Conservation (phyloP, 352 stramenopile species). For the Globisporangium heterothallicum region DNA sequence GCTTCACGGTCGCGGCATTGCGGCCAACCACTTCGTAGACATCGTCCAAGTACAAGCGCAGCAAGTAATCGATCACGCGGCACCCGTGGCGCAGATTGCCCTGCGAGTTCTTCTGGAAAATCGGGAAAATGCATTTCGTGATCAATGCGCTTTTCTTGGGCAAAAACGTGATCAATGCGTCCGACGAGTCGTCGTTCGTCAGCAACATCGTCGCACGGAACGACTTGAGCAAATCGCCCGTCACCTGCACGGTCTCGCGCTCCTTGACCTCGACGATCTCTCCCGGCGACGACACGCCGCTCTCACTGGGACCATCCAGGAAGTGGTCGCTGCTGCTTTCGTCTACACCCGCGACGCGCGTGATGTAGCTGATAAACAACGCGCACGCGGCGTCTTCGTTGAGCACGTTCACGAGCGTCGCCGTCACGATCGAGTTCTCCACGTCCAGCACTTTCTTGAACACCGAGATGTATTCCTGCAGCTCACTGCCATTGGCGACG, state of each 20-base stretch:
- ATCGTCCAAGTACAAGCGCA: conserved; percentile 83
- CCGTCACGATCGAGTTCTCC: conserved; percentile 45
- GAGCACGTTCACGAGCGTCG: conserved; percentile 53
- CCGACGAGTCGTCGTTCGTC: conserved; percentile 78
- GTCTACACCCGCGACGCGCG: conserved; percentile 31
- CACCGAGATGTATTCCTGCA: conserved; percentile 26
- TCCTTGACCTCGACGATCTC: conserved; percentile 9
- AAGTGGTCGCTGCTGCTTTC: conserved; percentile 22
- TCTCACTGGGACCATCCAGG: conserved; percentile 38
- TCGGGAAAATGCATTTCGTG: conserved; percentile 72
- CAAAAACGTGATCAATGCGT: conserved; percentile 78
- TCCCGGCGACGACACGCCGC: conserved; percentile 15
- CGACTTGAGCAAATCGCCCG: conserved; percentile 60
- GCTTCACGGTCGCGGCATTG: conserved; percentile 48
- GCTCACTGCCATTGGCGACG: no score
- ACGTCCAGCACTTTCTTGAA: conserved; percentile 45
- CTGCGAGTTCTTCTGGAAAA: conserved; percentile 59
- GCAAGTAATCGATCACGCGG: conserved; percentile 81
- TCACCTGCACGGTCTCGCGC: conserved; percentile 37
- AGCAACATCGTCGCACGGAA: conserved; percentile 88
- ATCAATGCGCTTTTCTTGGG: conserved; percentile 74
- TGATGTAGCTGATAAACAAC: conserved; percentile 60
- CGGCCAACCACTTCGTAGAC: conserved; percentile 81
- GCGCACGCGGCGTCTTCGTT: conserved; percentile 53
- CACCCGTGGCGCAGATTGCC: conserved; percentile 86